phyloP scores from a whole-genome alignment of 2,329 filamentous ascomycete species.

The Ceratocystis colombiana region DNA sequence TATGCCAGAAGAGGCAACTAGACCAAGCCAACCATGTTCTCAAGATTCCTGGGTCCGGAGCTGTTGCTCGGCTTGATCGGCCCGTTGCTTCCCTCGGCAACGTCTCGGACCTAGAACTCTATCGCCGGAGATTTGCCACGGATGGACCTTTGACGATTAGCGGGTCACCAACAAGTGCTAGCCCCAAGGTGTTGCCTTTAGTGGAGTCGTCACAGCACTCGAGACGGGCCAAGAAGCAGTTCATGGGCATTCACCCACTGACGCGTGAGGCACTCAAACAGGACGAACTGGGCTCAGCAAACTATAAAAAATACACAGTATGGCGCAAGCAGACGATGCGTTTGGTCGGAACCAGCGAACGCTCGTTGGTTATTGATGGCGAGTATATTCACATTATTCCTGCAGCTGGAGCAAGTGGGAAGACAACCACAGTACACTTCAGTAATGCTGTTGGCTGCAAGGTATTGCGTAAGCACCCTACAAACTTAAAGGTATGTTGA shows the following conservation, averaged over 20 bases:
- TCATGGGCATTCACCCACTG: conserved; percentile 54
- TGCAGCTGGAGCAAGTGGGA: conserved; percentile 50
- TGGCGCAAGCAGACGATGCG: conserved; percentile 76
- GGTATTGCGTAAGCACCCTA: conserved; percentile 67
- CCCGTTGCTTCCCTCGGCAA: conserved; percentile 70
- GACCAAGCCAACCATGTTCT: conserved; percentile 73
- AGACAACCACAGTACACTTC: conserved; percentile 74
- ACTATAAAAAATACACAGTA: conserved; percentile 68
- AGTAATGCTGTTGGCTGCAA: conserved; percentile 74
- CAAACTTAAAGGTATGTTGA: conserved; percentile 59
- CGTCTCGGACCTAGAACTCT: conserved; percentile 63
- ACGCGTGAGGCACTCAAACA: conserved; percentile 53
- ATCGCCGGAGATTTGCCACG: conserved; percentile 63
- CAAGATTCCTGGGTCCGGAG: conserved; percentile 63
- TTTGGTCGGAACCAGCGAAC: conserved; percentile 64
- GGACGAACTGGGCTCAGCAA: conserved; percentile 47
- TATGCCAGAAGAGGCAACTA: conserved; percentile 65
- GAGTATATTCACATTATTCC: conserved; percentile 84
- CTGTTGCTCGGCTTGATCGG: conserved; percentile 64
- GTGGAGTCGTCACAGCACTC: conserved; percentile 34
- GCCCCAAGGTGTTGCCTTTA: conserved; percentile 53
- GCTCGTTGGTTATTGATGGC: conserved; percentile 68
- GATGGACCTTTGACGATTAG: conserved; percentile 60
- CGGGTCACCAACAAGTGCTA: conserved; percentile 58
- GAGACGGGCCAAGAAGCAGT: conserved; percentile 32